A percentile compares a stretch with the other conserved stretches of the same genome.
Conservation (phyloP, 2,329 filamentous ascomycete genomes). For the Capronia americana region DNA sequence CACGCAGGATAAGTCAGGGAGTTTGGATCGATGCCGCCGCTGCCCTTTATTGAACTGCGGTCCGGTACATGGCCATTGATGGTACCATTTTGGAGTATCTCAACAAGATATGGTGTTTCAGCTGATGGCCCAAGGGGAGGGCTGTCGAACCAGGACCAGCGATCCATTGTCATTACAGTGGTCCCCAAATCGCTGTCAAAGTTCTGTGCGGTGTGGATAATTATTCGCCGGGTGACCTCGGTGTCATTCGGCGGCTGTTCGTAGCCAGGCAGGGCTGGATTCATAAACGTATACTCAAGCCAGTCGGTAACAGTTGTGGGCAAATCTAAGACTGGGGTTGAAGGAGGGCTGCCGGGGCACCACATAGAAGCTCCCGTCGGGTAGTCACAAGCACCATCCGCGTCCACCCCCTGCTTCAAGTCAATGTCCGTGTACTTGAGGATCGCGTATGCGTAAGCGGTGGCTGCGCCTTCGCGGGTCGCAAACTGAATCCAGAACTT, state of each 20-base stretch:
- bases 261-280: slow-evolving; percentile 34
- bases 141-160: slow-evolving; percentile 30
- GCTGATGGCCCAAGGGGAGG: slow-evolving; percentile 33
- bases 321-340: slow-evolving; percentile 38
- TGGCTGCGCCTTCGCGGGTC: slow-evolving; percentile 38
- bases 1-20: slow-evolving; percentile 37
- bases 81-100: slow-evolving; percentile 51
- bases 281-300: slow-evolving; percentile 41
- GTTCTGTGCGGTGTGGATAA: slow-evolving; percentile 50
- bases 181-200: slow-evolving; percentile 32
- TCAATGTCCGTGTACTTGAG: slow-evolving; percentile 38
- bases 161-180: slow-evolving; percentile 45
- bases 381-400: slow-evolving; percentile 32
- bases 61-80: slow-evolving; percentile 45
- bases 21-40: slow-evolving; percentile 52
- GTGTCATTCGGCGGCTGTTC: slow-evolving; percentile 43
- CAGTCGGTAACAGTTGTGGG: slow-evolving; percentile 28
- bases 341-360: slow-evolving; percentile 6
- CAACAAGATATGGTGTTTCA: slow-evolving; percentile 53
- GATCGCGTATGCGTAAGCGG: slow-evolving; percentile 41
- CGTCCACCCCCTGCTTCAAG: neutral
- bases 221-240: slow-evolving; percentile 57
- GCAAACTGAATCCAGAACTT: slow-evolving; percentile 55
- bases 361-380: slow-evolving; percentile 1
- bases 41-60: slow-evolving; percentile 48